Base-by-base conservation (phyloP, 1,284 basidiomycete species). In the Vanrija sp. region DNA sequence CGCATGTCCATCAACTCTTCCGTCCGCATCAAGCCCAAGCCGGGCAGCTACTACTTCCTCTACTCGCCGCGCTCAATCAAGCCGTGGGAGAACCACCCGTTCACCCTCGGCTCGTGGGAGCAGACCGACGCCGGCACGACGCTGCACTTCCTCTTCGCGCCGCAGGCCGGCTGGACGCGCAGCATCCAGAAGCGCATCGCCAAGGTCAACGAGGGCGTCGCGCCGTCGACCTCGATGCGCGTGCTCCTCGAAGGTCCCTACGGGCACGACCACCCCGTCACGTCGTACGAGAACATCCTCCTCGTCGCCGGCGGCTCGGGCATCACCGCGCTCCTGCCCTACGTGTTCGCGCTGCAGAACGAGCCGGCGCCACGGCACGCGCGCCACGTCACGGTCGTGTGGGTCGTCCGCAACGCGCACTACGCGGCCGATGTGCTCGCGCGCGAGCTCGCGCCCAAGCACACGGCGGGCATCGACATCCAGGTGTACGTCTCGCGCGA, bases 191-290 rank as follows among this genome's bases (percentile, higher is more conserved):
- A 19, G n/a, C 36, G 25, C 23, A 41, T 54, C 16, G 27, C 19
- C 15, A 36, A 20, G 8, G 15, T 20, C 9, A n/a, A 23, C 9
- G 27, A 43, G 14, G 41, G 18, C 10, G 12, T 24, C 19, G 45
- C 23, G 15, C 19, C 36, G 5, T 20, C 23, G 22, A 23, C 12
- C 19, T 20, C 19, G 19, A 39, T 4, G 6, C 35, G 18, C 27
- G 61, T 68, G 12, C 53, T 69, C 6, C 50, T 67, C 3, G 69
- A 71, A 47, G 69, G 69, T 7, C 68, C 69, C 3, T 71, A 71
- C 47, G 69, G 69, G 10, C 51, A 51, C 20, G 24, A 49, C 10
- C 44, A 60, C 20, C 54, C 56, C 1, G 38, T 71, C 3, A 47
- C 60, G 2, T 47, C 39, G 18, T 71, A 52, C 39, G 65, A 67